These are phyloP conservation scores for Curvularia hawaiiensis DNA, from an alignment of 2,329 filamentous ascomycete species.

Conservation along the genomic window DNA sequence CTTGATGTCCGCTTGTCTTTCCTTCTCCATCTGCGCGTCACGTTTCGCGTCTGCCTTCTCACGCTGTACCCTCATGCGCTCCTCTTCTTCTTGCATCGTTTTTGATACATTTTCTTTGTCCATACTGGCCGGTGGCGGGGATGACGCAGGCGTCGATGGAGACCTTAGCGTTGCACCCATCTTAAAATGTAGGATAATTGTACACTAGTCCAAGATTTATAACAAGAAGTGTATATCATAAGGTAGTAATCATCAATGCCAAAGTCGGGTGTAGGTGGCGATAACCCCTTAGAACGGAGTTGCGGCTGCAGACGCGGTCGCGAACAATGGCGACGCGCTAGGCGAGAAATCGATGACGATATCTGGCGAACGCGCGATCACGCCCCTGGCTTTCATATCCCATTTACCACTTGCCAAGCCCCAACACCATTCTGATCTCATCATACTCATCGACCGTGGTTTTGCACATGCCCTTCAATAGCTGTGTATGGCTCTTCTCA, in stretches of 20 bases:
- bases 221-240: background rate
- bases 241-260: conserved; percentile 1
- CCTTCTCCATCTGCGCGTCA: conserved; percentile 50
- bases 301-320: conserved; percentile 17
- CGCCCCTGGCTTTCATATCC: conserved; percentile 21
- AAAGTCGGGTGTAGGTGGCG: conserved; percentile 18
- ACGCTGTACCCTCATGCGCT: conserved; percentile 50
- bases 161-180: conserved; percentile 28
- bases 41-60: conserved; percentile 53
- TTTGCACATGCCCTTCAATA: background rate
- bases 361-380: conserved; percentile 36
- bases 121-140: conserved; percentile 40
- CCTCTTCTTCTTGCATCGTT: conserved; percentile 54
- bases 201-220: background rate
- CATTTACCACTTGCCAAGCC: conserved; percentile 13
- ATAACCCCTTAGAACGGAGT: conserved; percentile 11
- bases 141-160: conserved; percentile 42
- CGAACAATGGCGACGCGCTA: conserved; percentile 33
- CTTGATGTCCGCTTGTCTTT: conserved; percentile 54
- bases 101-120: conserved; percentile 41
- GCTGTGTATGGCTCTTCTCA: background rate
- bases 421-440: background rate
- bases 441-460: background rate
- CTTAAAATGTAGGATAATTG: conserved; percentile 32
- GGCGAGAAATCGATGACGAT: conserved; percentile 28